These are phyloP conservation scores for Podaxis sp. DNA, from an alignment of 768 basidiomycete species.

Conservation along the genomic window DNA sequence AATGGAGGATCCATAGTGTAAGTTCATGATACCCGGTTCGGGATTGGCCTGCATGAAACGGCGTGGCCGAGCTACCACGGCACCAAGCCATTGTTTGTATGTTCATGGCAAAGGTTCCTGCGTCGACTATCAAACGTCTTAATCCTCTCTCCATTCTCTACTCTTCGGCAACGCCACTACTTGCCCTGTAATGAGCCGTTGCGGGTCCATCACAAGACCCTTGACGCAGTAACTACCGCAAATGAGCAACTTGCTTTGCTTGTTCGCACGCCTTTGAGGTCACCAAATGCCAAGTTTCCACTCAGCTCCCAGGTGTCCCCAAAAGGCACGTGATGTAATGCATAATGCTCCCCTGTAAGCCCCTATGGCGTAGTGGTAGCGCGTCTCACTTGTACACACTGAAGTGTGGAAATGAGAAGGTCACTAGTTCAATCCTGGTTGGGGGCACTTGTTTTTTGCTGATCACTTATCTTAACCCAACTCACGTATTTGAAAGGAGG, in stretches of 20 bases:
- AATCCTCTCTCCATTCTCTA: background rate
- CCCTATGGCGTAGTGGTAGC: slow-evolving; percentile 40
- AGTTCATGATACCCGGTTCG: background rate
- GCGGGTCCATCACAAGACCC: background rate
- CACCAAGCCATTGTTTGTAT: background rate
- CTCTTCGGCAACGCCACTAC: background rate
- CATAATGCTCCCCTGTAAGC: slow-evolving; percentile 8
- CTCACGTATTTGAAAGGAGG: too few relatives aligned
- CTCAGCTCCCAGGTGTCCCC: too few relatives aligned
- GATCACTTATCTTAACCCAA: background rate
- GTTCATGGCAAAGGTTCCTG: background rate
- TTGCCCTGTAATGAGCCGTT: background rate
- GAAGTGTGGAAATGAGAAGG: slow-evolving; percentile 29
- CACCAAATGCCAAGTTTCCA: too few relatives aligned
- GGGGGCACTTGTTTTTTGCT: slow-evolving; percentile 28
- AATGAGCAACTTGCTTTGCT: background rate
- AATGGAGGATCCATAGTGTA: background rate
- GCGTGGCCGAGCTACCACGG: background rate
- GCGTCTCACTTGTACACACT: slow-evolving; percentile 34
- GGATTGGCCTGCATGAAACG: background rate
- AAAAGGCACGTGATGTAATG: background rate
- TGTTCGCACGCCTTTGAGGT: background rate
- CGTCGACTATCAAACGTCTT: background rate
- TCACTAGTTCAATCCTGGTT: slow-evolving; percentile 44
- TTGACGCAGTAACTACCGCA: background rate